These are phyloP conservation scores for Diversispora epigaea DNA, from an alignment of 192 early-diverging fungal genomes.

Conservation along the genomic window DNA sequence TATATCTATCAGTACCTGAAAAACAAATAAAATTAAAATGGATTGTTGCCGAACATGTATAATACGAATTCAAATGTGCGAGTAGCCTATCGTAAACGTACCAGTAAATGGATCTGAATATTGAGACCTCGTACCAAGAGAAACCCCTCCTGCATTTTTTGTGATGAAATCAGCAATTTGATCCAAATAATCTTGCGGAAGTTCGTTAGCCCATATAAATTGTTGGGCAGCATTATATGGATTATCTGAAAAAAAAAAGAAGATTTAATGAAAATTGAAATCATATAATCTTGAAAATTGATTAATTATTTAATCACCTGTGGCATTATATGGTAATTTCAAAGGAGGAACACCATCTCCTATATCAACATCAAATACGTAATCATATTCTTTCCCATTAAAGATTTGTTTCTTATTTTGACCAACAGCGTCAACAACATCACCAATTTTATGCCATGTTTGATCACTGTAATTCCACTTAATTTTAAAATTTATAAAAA, in stretches of 20 bases:
- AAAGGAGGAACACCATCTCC: constrained; percentile 75
- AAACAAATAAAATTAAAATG: background rate
- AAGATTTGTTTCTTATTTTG: constrained; percentile 73
- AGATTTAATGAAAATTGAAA: background rate
- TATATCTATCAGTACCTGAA: constrained; percentile 48
- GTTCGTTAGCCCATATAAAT: constrained; percentile 80
- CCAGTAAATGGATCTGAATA: constrained; percentile 58
- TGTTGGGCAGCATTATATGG: constrained; percentile 89
- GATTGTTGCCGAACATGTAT: background rate
- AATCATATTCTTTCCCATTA: constrained; percentile 92
- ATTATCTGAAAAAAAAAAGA: constrained; percentile 64
- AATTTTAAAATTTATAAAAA: background rate
- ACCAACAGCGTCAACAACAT: constrained; percentile 89
- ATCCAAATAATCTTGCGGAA: constrained; percentile 84
- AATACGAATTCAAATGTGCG: background rate
- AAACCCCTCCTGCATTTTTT: constrained; percentile 70
- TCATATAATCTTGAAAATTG: background rate
- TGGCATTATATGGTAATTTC: constrained; percentile 91
- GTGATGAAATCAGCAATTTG: constrained; percentile 94
- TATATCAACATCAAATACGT: constrained; percentile 96
- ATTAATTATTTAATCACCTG: constrained; percentile 45
- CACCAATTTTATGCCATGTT: constrained; percentile 86
- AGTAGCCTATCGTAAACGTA: background rate
- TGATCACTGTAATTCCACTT: constrained; percentile 65
- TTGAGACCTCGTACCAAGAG: constrained; percentile 47